Percentiles rank a stretch among this genome's conserved stretches.
Conservation (phyloP, 1,284 basidiomycete genomes). For the Neonothopanus nambi region DNA sequence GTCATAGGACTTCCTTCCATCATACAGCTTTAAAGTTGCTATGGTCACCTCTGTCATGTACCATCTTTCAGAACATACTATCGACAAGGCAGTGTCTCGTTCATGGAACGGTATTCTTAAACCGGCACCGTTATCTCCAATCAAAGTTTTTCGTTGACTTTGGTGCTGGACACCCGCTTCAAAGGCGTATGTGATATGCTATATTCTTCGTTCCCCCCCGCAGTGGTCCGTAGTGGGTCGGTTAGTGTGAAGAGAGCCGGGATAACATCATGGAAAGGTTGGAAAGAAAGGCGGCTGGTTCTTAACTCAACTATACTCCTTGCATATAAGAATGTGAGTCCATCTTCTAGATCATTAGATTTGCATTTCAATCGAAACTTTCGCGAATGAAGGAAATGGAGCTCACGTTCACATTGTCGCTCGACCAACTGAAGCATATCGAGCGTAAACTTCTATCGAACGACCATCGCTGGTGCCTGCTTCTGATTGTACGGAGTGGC, state of each 20-base stretch:
- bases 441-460: not conserved
- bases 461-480: constrained; percentile 8
- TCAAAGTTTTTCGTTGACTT: too few species aligned
- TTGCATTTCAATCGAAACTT: too few species aligned
- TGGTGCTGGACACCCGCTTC: too few species aligned
- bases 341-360: not conserved
- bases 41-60: not conserved
- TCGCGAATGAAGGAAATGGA: not conserved
- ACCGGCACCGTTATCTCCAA: too few species aligned
- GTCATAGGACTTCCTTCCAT: too few species aligned
- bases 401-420: constrained; percentile 6
- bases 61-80: not conserved
- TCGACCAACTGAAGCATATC: constrained; percentile 7
- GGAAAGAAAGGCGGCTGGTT: constrained; percentile 21
- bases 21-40: not conserved
- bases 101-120: too few species aligned
- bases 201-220: not conserved
- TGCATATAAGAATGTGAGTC: constrained; percentile 20
- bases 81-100: too few species aligned
- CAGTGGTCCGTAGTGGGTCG: constrained; percentile 3
- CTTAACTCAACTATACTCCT: constrained; percentile 18
- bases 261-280: constrained; percentile 13
- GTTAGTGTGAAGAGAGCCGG: constrained; percentile 13
- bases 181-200: not conserved
- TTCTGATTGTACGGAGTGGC: constrained; percentile 2